Evolutionary conservation across 108 stramenopile species (phyloP).

Genomic region (Pseudonitzschia pungens): DNA sequence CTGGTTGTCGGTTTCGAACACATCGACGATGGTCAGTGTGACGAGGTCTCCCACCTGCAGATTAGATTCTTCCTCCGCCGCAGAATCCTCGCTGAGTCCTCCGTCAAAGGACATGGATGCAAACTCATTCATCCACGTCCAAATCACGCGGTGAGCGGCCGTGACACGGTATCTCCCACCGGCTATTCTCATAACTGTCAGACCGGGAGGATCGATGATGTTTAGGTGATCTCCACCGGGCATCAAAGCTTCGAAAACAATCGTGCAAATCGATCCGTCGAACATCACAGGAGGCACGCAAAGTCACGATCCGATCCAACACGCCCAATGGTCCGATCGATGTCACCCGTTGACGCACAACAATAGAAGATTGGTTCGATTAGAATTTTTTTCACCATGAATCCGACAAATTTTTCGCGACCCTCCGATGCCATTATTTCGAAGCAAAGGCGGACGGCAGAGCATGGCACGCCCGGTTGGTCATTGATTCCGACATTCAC

Average conservation of each 20-base stretch:
- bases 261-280: not conserved
- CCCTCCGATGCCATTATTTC: too few species aligned
- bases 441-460: too few species aligned
- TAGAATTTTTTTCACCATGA: too few species aligned
- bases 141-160: conserved; percentile 85
- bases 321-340: too few species aligned
- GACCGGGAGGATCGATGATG: conserved; percentile 82
- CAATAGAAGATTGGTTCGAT: too few species aligned
- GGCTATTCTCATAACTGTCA: conserved; percentile 88
- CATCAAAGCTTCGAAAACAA: conserved; percentile 63
- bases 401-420: too few species aligned
- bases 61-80: conserved; percentile 6
- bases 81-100: not conserved
- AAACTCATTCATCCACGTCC: conserved; percentile 93
- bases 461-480: too few species aligned
- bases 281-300: too few species aligned
- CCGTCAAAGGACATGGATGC: conserved; percentile 39
- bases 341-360: too few species aligned
- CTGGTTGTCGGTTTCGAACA: conserved; percentile 86
- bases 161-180: conserved; percentile 88
- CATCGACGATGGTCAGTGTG: conserved; percentile 87
- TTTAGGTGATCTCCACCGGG: conserved; percentile 89
- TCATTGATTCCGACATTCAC: too few species aligned
- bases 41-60: conserved; percentile 84
- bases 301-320: too few species aligned